These are phyloP conservation scores for Tarenaya hassleriana DNA, from an alignment of 345 rosid genomes.

Conservation along the genomic window DNA sequence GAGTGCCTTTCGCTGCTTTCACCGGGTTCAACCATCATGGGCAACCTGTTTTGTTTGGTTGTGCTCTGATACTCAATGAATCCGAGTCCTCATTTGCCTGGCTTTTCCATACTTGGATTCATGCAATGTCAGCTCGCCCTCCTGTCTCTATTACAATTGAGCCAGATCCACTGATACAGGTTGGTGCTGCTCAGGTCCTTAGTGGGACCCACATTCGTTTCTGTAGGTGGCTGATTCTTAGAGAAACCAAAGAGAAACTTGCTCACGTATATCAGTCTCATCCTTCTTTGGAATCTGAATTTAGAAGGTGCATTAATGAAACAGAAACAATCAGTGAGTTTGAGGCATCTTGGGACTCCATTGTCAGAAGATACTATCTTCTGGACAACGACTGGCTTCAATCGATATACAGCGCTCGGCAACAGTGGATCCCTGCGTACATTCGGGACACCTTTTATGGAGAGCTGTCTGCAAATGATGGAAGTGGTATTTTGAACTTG, in stretches of 20 bases:
- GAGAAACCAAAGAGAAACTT: conserved; percentile 59
- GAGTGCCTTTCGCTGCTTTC: conserved; percentile 64
- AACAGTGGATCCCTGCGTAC: conserved; percentile 72
- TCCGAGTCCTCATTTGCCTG: conserved; percentile 58
- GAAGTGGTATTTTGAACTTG: conserved; percentile 33
- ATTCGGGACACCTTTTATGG: conserved; percentile 58
- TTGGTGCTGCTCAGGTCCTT: conserved; percentile 53
- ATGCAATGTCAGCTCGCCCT: conserved; percentile 50
- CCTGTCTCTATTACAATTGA: conserved; percentile 72
- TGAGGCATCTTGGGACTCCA: conserved; percentile 55
- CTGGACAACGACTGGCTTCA: conserved; percentile 62
- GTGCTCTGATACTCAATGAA: conserved; percentile 54
- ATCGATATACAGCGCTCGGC: conserved; percentile 50
- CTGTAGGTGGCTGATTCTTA: conserved; percentile 45
- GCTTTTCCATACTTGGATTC: conserved; percentile 74
- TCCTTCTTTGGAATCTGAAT: conserved; percentile 62
- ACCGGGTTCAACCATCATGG: conserved; percentile 72
- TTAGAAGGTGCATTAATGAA: conserved; percentile 47
- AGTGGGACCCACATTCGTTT: conserved; percentile 51
- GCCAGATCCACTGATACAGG: conserved; percentile 48
- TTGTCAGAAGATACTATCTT: conserved; percentile 45
- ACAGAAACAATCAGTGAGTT: conserved; percentile 52
- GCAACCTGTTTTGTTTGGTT: conserved; percentile 67
- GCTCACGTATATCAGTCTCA: conserved; percentile 45
- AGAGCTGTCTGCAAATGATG: conserved; percentile 37